These are phyloP conservation scores for Aureobasidium sp. DNA, from an alignment of 2,329 filamentous ascomycete species.

Conservation along the genomic window DNA sequence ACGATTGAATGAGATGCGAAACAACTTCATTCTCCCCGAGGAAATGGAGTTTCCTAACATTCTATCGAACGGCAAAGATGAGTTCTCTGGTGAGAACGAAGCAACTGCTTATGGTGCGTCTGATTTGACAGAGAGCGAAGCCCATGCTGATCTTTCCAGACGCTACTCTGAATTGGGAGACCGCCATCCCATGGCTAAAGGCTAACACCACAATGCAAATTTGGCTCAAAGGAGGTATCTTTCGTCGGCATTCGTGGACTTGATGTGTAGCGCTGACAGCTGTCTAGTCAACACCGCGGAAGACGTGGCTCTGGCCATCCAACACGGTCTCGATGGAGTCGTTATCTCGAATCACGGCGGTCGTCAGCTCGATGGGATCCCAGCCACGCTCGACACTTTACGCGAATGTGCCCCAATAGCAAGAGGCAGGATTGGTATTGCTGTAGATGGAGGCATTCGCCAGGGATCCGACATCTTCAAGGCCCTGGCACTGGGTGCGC, in stretches of 20 bases:
- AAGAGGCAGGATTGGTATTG: constrained; percentile 32
- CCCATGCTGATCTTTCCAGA: too few relatives aligned
- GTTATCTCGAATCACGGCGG: constrained; percentile 42
- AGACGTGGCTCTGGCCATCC: constrained; percentile 13
- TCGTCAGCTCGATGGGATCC: constrained; percentile 46
- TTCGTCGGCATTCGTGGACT: too few relatives aligned
- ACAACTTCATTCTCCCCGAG: constrained; percentile 40
- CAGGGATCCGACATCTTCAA: constrained; percentile 52
- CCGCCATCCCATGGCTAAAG: too few relatives aligned
- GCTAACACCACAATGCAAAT: too few relatives aligned
- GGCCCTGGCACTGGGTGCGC: constrained; percentile 44
- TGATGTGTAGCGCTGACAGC: not conserved
- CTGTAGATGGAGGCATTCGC: constrained; percentile 51
- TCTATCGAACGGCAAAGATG: too few relatives aligned
- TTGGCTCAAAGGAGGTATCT: too few relatives aligned
- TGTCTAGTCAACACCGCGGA: not conserved
- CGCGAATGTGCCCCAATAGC: constrained; percentile 23
- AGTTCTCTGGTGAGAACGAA: too few relatives aligned
- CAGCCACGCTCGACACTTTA: constrained; percentile 40
- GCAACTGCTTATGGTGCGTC: too few relatives aligned
- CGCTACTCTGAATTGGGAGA: too few relatives aligned
- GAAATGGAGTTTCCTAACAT: too few relatives aligned
- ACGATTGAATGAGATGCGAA: constrained; percentile 44
- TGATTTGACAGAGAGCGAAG: too few relatives aligned
- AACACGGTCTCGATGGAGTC: constrained; percentile 13